Base-by-base conservation (phyloP, 176 grass and related monocot species). In the Hsuehochloa calcarea region DNA sequence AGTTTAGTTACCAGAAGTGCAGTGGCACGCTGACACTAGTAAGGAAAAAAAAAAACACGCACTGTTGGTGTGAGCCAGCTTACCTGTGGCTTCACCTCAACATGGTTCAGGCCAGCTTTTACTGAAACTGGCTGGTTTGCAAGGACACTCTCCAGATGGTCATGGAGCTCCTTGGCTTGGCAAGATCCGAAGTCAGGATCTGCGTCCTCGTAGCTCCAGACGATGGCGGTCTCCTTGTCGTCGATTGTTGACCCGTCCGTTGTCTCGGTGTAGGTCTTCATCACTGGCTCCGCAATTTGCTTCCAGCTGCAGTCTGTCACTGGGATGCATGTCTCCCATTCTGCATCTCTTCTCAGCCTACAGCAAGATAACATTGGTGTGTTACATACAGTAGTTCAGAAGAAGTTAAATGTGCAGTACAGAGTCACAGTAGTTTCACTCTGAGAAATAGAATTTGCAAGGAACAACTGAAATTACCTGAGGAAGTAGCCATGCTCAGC, bases 41-140 rank as follows among this genome's bases (percentile, higher is more conserved):
- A 10, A 14, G 10, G 43, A 10, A 46, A 50, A 2, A 49, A 1
- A 73, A 45, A 2, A 49, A 1, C 68, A 45, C n/a, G 23, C 14
- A 44, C 13, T 3, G 34, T 76, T 22, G 45, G 26, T 81, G 35
- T 49, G 17, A 70, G 10, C 4, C 26, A 52, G 23, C 19, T 29
- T 72, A 95, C 95, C 95, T 97, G 95, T 54, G 95, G 95, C 82
- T 97, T 97, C 79, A 97, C 95, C 87, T 97, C 95, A 4, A 97
- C 89, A 80, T 82, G 87, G 79, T 90, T 92, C 55, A 75, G 31
- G 6, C 91, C 92, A 67, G 90, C 92, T 85, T 97, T 95, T 49
- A 97, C 95, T 0, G 92, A 95, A 1, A 97, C 95, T 0, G 95
- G 95, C 76, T 97, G 92, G 17, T 97, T 97, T 0, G 91, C 65